These are phyloP conservation scores for Didymella pomorum DNA, from an alignment of 2,329 filamentous ascomycete genomes.

Conservation along the genomic window DNA sequence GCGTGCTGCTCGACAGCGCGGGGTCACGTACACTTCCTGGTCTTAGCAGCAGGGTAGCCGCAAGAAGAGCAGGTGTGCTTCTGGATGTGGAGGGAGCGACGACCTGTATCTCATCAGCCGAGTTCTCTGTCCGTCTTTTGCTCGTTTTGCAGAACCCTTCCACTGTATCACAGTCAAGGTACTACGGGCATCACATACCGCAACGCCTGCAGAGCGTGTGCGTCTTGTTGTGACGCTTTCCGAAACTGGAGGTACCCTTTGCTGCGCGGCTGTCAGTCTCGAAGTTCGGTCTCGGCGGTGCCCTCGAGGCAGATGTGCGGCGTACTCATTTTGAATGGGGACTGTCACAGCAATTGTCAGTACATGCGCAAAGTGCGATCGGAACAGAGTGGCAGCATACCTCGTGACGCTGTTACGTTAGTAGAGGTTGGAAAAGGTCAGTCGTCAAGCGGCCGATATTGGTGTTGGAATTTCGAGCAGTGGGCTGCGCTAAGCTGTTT, in stretches of 20 bases:
- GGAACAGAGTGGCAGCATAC: conserved; percentile 32
- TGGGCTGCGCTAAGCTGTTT: neutral
- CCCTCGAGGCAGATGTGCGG: conserved; percentile 33
- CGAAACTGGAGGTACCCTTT: conserved; percentile 76
- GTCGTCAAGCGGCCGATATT: neutral
- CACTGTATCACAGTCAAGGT: conserved; percentile 26
- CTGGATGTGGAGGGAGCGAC: conserved; percentile 98
- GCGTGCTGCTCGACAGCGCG: conserved; percentile 13
- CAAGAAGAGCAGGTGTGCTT: conserved; percentile 97
- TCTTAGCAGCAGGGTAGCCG: conserved; percentile 97
- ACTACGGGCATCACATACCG: conserved; percentile 70
- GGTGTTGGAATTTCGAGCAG: neutral
- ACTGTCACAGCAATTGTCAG: conserved; percentile 42
- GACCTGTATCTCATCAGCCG: conserved; percentile 66
- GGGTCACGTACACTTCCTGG: conserved; percentile 89
- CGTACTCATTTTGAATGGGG: conserved; percentile 68
- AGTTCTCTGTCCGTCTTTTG: conserved; percentile 18
- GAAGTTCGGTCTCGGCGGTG: conserved; percentile 36
- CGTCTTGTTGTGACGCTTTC: conserved; percentile 95
- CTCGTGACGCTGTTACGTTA: conserved; percentile 50
- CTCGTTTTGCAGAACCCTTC: conserved; percentile 25
- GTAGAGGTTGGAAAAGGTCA: conserved; percentile 31
- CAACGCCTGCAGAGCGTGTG: conserved; percentile 98
- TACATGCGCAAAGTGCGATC: conserved; percentile 14
- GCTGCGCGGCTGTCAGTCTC: conserved; percentile 63